phyloP scores from a whole-genome alignment of 148 eudicot genomes.

The Chenopodium formosanum region DNA sequence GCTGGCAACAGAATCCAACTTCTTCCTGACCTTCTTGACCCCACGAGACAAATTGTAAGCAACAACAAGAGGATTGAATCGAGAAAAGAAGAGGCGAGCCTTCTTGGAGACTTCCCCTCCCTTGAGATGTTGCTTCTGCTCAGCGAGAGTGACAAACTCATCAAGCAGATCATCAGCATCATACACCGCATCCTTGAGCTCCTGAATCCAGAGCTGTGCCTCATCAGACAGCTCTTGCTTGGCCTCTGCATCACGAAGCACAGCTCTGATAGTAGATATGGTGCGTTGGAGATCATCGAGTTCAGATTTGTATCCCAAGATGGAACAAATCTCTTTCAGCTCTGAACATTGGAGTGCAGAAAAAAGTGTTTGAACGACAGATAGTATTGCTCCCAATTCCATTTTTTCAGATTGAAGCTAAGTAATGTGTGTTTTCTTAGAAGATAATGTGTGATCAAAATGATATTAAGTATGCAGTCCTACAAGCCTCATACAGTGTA shows the following conservation, averaged over 20 bases:
- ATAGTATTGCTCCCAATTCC: conserved; percentile 2
- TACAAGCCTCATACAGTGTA: neutral
- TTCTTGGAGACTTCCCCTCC: neutral
- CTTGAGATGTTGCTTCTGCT: conserved; percentile 1
- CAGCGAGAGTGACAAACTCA: neutral
- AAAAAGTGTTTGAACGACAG: neutral
- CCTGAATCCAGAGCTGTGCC: neutral
- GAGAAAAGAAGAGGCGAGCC: neutral
- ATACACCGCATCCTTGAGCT: conserved; percentile 3
- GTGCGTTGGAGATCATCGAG: neutral
- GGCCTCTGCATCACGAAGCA: conserved; percentile 1
- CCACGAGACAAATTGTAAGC: conserved; percentile 5
- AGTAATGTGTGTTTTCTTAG: neutral
- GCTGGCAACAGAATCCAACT: neutral
- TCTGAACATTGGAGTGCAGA: neutral
- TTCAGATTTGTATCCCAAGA: neutral
- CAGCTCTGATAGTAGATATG: conserved; percentile 7
- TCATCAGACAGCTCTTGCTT: conserved; percentile 2
- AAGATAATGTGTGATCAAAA: neutral
- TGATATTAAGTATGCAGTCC: neutral
- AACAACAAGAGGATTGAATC: neutral
- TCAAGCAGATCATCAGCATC: conserved; percentile 12
- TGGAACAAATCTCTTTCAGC: neutral
- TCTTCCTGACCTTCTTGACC: conserved; percentile 4
- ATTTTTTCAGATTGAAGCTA: neutral